Base-by-base conservation (phyloP, 75 land plant genomes). In the Cupressus sempervirens region DNA sequence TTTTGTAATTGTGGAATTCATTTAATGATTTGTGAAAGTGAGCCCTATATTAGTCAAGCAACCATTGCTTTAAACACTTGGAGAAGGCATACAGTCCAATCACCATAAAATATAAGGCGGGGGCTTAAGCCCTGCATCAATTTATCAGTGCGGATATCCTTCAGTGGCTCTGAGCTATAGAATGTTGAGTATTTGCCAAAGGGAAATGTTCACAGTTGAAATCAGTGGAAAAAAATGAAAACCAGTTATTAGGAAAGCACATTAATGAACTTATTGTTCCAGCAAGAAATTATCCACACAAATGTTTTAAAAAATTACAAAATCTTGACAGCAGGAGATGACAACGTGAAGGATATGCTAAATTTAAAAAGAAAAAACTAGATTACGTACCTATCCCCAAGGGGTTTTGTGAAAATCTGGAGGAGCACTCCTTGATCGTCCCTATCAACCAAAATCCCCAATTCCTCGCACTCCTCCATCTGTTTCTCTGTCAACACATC, bases 361-460 rank as follows among this genome's bases (percentile, higher is more conserved):
- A 32, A 72, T 32, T 72, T n/a, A 46, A 52, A 7, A 35, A n/a
- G 30, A 7, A 35, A 46, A 20, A n/a, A 81, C 30, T 0, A 84
- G 36, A 15, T 34, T 13, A 9, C 48, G 77, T 90, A 96, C 99
- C 99, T 98, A 84, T 98, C 99, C 1, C 99, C 99, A 7, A 98
- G 86, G 38, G 99, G 99, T 90, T 95, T 96, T 76, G 99, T 98
- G 88, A 98, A 96, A 53, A 98, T 98, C 91, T 98, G 99, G 41
- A 98, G 88, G 81, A 98, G 86, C 32, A 92, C 91, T 0, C 99
- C 99, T 84, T 98, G 98, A 82, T 98, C 98, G 77, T 98, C 99
- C 86, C 92, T 93, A 82, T 98, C 99, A 79, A 96, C 97, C 88
- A 96, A 83, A 84, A 98, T 92, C 84, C 98, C 99, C 82, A 98